Conservation (phyloP, 208 protist genomes). For the Vickermania spadyakhi region DNA sequence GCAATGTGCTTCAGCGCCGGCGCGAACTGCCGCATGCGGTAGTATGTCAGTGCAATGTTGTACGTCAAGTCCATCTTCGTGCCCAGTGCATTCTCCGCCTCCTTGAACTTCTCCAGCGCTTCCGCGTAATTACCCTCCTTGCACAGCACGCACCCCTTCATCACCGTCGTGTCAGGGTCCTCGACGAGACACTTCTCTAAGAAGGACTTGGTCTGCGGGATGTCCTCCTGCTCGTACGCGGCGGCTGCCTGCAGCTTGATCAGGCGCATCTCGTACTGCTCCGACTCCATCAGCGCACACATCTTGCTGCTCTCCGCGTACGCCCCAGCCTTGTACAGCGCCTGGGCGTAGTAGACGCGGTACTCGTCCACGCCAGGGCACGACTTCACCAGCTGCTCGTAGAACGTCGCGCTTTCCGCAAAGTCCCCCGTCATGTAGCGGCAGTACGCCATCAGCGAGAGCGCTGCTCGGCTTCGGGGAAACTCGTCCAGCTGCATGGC, state of each 20-base stretch:
- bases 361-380: constrained; percentile 94
- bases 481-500: constrained; percentile 87
- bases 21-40: constrained; percentile 92
- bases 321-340: constrained; percentile 91
- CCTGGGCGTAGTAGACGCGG: constrained; percentile 93
- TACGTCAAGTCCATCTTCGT: constrained; percentile 92
- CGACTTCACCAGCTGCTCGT: constrained; percentile 87
- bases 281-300: constrained; percentile 73
- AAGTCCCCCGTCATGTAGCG: constrained; percentile 94
- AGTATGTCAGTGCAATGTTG: constrained; percentile 95
- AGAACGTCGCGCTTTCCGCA: constrained; percentile 71
- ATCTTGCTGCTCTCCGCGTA: constrained; percentile 88
- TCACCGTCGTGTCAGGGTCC: constrained; percentile 82
- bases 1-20: constrained; percentile 90
- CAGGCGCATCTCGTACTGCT: constrained; percentile 69
- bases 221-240: constrained; percentile 91
- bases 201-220: constrained; percentile 84
- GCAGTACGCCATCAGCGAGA: constrained; percentile 96
- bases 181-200: constrained; percentile 74
- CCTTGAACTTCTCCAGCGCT: constrained; percentile 89
- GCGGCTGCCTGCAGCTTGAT: constrained; percentile 88
- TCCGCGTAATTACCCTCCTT: constrained; percentile 91
- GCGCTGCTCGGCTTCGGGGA: constrained; percentile 90
- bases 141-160: constrained; percentile 87
- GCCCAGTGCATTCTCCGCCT: constrained; percentile 87